A percentile compares a stretch with the other conserved stretches of the same genome.
These are phyloP conservation scores for Termitomyces sp. DNA, from an alignment of 1,284 basidiomycete species.

Conservation along the genomic window DNA sequence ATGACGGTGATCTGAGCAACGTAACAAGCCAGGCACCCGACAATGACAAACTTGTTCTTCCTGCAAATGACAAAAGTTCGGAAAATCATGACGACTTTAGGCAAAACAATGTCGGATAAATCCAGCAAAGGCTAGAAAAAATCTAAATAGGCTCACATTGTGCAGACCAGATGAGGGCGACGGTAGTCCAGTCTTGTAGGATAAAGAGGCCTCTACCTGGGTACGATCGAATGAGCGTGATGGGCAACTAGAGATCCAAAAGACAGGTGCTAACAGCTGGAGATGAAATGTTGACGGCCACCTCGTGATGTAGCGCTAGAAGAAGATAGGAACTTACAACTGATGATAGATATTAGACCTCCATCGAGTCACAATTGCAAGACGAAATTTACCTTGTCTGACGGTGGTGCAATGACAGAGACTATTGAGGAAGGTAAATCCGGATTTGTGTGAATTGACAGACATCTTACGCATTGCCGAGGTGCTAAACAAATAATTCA, in stretches of 20 bases:
- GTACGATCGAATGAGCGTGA: not conserved
- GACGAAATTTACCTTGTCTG: constrained; percentile 15
- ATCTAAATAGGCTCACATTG: constrained; percentile 19
- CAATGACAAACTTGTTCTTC: constrained; percentile 12
- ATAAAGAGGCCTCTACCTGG: constrained; percentile 11
- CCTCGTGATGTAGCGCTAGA: not conserved
- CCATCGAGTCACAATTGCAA: not conserved
- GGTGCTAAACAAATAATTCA: constrained; percentile 7
- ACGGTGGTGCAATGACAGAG: constrained; percentile 14
- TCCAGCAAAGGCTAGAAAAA: not conserved
- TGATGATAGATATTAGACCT: not conserved
- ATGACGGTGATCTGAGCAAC: constrained; percentile 19
- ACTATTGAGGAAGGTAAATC: constrained; percentile 6
- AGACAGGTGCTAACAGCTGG: constrained; percentile 18
- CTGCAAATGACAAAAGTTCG: constrained; percentile 25
- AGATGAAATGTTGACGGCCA: not conserved
- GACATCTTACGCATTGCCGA: constrained; percentile 14
- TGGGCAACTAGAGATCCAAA: not conserved
- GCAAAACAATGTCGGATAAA: not conserved
- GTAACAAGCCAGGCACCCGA: constrained; percentile 16
- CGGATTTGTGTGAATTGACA: not conserved
- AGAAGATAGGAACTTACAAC: constrained; percentile 18
- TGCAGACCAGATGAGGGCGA: constrained; percentile 18
- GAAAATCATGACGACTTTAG: constrained; percentile 22
- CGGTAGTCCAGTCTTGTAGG: constrained; percentile 11